Conservation (phyloP, 805 yeast genomes). For the Saccharomycopsis guyanensis region DNA sequence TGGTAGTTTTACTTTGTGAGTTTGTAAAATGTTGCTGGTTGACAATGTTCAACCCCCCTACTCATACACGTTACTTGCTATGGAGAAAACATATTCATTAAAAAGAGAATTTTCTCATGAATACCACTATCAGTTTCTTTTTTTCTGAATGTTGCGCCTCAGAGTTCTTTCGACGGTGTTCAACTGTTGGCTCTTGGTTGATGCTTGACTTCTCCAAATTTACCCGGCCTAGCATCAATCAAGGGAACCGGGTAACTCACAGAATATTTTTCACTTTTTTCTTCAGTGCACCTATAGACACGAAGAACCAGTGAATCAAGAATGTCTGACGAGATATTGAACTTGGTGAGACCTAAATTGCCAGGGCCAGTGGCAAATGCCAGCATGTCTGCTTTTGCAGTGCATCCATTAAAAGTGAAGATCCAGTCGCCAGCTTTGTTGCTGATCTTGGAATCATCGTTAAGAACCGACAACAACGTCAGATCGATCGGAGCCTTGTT, state of each 20-base stretch:
- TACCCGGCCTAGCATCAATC: too few species aligned
- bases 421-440: slow-evolving; percentile 67
- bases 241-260: slow-evolving; percentile 1
- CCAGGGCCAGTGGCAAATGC: slow-evolving; percentile 28
- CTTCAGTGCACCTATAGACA: not conserved
- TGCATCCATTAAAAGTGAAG: slow-evolving; percentile 42
- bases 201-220: not conserved
- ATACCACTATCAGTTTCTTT: not conserved
- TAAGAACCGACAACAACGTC: slow-evolving; percentile 47
- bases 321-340: slow-evolving; percentile 18
- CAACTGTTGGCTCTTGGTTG: too few species aligned
- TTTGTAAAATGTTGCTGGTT: too few species aligned
- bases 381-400: slow-evolving; percentile 24
- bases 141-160: too few species aligned
- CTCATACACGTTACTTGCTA: too few species aligned
- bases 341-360: slow-evolving; percentile 41
- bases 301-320: not conserved
- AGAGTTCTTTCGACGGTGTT: too few species aligned
- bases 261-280: not conserved
- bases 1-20: too few species aligned
- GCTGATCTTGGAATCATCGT: slow-evolving; percentile 65
- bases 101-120: not conserved
- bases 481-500: slow-evolving; percentile 77
- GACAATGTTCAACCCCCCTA: too few species aligned
- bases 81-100: not conserved